Evolutionary conservation across 1,284 basidiomycete genomes (phyloP), one percentile per base, ranked within the genome.

Genomic region (Sporisorium scitamineum): DNA sequence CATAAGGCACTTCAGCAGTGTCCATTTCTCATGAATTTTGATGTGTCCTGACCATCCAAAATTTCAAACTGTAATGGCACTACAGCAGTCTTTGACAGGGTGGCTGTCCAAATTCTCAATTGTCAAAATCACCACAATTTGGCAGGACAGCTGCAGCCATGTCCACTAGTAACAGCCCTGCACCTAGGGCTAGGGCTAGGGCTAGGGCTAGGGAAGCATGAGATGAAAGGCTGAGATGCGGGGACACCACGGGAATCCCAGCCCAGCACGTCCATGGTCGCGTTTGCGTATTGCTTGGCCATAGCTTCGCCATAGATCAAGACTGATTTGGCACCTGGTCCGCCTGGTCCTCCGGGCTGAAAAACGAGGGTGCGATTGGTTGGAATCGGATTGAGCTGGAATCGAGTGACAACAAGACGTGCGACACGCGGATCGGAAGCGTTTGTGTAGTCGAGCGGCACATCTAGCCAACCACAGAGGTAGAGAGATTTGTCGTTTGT

Each of bases 401-500:
- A 53, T 29, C 34, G 50, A 29, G 54, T 60, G 24, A 67, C 47
- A 8, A 47, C 64, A 20, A 67, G 45, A 11, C 64, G 47, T 7
- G 58, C 53, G 24, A 54, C 45, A 10, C 64, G 45, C 13, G 10
- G 5, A 31, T 70, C 68, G 20, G 68, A 70, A 13, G 34, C 26
- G 54, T 70, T 70, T 5, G 68, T 65, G 62, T 70, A 70, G 56
- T 70, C 62, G 44, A 70, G 68, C 16, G 61, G 62, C 31, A 66
- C 62, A 29, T 70, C 68, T 24, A 70, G 45, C 50, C 64, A 70
- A 4, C 67, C 61, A 44, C 57, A 60, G 14, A 61, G 52, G 26
- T 61, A 61, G 34, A 54, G 56, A 31, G 44, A 26, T 10, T 42
- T 3, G 5, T 26, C 14, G 13, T 31, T 24, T 8, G 39, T 11